phyloP scores from a whole-genome alignment of 371 early-diverging fungal genomes.

The Mortierella polycephala region DNA sequence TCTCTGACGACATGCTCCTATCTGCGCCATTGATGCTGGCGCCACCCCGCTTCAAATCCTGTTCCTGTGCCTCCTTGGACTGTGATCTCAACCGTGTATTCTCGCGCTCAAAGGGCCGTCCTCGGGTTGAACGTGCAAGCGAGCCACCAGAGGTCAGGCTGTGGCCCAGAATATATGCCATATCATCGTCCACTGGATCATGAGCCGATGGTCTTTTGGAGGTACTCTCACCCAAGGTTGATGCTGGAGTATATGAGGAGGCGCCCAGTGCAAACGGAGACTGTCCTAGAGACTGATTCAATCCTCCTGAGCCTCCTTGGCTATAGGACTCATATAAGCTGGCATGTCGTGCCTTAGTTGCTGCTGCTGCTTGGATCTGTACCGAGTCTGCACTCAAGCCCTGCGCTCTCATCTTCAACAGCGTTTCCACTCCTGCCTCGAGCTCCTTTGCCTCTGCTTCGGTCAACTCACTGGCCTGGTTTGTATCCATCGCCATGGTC shows the following conservation, averaged over 20 bases:
- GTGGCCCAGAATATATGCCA: conserved; percentile 41
- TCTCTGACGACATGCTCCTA: conserved; percentile 12
- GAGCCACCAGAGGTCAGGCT: conserved; percentile 48
- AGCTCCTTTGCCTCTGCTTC: conserved; percentile 27
- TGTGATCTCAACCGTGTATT: conserved; percentile 21
- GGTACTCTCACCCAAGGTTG: conserved; percentile 7
- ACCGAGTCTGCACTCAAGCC: conserved; percentile 3
- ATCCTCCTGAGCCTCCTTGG: conserved; percentile 5
- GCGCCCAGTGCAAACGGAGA: background rate
- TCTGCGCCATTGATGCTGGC: background rate
- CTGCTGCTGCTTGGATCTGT: conserved; percentile 3
- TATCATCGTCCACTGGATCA: conserved; percentile 38
- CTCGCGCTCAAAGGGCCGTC: conserved; percentile 22
- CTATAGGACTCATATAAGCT: conserved; percentile 24
- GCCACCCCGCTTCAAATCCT: conserved; percentile 11
- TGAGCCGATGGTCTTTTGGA: background rate
- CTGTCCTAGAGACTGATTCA: conserved; percentile 5
- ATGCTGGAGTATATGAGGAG: conserved; percentile 1
- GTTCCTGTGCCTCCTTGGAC: conserved; percentile 17
- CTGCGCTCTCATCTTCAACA: conserved; percentile 27
- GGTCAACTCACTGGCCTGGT: conserved; percentile 1
- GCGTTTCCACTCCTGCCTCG: conserved; percentile 25
- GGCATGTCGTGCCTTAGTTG: conserved; percentile 21
- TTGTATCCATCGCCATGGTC: conserved; percentile 21
- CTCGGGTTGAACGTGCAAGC: conserved; percentile 19